Percentiles rank a stretch among this genome's conserved stretches.
phyloP scores from a whole-genome alignment of 2,329 filamentous ascomycete genomes.

The Moelleriella libera region DNA sequence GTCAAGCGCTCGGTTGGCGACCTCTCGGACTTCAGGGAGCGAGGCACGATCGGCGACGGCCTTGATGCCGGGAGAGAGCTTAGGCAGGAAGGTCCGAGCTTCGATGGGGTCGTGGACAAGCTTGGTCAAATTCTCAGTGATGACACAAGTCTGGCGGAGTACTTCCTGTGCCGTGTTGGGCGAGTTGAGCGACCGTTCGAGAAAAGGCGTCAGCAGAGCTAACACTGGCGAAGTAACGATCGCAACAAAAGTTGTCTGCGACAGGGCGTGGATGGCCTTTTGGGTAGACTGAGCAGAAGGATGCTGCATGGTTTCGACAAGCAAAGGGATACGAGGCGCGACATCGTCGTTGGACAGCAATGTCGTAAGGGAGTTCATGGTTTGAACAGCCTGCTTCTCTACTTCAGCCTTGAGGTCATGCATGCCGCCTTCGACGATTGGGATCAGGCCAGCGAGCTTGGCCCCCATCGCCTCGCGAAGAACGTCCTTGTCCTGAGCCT shows the following conservation, averaged over 20 bases:
- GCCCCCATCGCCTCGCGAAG: constrained; percentile 83
- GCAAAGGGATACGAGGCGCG: constrained; percentile 74
- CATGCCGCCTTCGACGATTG: constrained; percentile 84
- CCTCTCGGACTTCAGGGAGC: constrained; percentile 83
- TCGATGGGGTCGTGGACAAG: constrained; percentile 92
- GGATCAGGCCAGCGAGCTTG: constrained; percentile 75
- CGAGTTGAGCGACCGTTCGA: constrained; percentile 87
- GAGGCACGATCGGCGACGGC: constrained; percentile 76
- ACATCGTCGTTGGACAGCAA: constrained; percentile 96
- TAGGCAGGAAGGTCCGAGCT: constrained; percentile 87
- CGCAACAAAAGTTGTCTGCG: constrained; percentile 96
- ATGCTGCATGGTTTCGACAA: constrained; percentile 91
- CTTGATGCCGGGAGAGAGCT: constrained; percentile 87
- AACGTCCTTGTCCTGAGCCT: constrained; percentile 77
- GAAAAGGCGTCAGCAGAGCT: constrained; percentile 82
- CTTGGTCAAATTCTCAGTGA: constrained; percentile 96
- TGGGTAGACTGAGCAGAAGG: constrained; percentile 78
- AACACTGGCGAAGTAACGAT: constrained; percentile 91
- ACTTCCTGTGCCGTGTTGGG: constrained; percentile 88
- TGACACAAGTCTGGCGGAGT: constrained; percentile 85
- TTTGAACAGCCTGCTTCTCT: constrained; percentile 76
- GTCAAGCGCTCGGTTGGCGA: constrained; percentile 66
- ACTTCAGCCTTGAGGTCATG: constrained; percentile 88
- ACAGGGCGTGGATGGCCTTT: constrained; percentile 92
- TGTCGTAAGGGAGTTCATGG: constrained; percentile 81